Evolutionary conservation across 2,329 filamentous ascomycete genomes (phyloP).

Genomic region (Fonsecaea erecta): DNA sequence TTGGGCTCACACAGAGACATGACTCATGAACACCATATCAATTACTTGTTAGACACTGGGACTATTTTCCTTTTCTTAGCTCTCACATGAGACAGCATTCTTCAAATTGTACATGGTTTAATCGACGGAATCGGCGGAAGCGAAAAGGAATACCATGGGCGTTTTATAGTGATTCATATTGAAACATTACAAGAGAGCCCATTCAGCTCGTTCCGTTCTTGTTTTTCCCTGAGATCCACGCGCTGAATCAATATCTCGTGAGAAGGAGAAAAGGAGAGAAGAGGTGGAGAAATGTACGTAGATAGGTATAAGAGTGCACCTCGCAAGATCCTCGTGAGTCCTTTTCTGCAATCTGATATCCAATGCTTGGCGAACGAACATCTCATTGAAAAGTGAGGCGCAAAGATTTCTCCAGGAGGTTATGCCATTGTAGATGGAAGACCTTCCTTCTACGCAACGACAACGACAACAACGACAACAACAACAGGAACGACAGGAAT

Average conservation of each 20-base stretch:
- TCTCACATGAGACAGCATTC: neutral
- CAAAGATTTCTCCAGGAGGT: too few relatives aligned
- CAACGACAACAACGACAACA: too few relatives aligned
- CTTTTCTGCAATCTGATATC: too few relatives aligned
- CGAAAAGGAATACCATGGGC: neutral
- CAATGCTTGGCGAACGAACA: neutral
- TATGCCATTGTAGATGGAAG: too few relatives aligned
- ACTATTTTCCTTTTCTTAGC: neutral
- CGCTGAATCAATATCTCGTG: too few relatives aligned
- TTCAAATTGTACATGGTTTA: conserved; percentile 3
- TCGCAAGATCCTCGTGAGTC: too few relatives aligned
- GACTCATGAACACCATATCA: neutral
- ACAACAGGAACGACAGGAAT: neutral
- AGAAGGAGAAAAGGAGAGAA: too few relatives aligned
- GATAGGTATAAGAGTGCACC: too few relatives aligned
- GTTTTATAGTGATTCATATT: neutral
- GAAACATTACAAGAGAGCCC: neutral
- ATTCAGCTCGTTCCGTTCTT: neutral
- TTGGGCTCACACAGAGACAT: neutral
- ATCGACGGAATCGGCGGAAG: neutral
- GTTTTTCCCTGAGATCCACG: too few relatives aligned
- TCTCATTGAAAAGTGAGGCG: too few relatives aligned
- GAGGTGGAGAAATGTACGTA: too few relatives aligned
- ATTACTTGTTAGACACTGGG: neutral
- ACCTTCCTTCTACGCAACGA: too few relatives aligned